Evolutionary conservation across 352 stramenopile genomes (phyloP), one percentile per base, ranked within the genome.

Genomic region (Phytophthora capsici): DNA sequence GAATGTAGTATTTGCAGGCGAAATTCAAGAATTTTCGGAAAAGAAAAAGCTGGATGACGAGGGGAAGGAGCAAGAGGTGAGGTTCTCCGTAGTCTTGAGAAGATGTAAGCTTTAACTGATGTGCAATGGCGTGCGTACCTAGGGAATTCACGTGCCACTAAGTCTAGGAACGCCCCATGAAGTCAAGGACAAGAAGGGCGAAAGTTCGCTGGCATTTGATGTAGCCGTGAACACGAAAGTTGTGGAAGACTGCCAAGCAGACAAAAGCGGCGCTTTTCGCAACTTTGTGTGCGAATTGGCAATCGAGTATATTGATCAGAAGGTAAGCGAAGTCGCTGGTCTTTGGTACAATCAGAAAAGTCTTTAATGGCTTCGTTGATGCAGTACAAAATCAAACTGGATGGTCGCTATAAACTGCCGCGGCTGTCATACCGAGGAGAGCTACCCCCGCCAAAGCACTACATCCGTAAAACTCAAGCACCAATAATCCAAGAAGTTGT

Each of bases 211-310:
- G 6, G 84, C 84, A 40, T 92, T 91, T 57, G 86, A 94, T 54
- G 86, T 94, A 10, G 86, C 81, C 0, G 86, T 94, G 17, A 94
- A 94, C 44, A 78, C 81, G 17, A 87, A 92, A 30, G 86, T 92
- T 4, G 63, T 92, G 6, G 63, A 80, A 23, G 84, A 92, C 45
- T 90, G 82, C 60, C 64, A 86, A 59, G 25, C 52, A 14, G 86
- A 94, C 66, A 84, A 75, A 59, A 87, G 78, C 1, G 86, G 84
- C 1, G 54, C 84, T 14, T 93, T 94, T 28, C 81, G 84, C 32
- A 87, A 93, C 51, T 94, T 94, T 76, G 80, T 94, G 34, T 94
- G 86, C 50, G 81, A 94, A 37, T 45, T 94, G 8, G 82, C 86
- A 22, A 84, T 93, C 45, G 78, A 94, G 48, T 93, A 93, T 57